Conservation (phyloP, 2,329 filamentous ascomycete species). For the Herpomyces periplanetae region DNA sequence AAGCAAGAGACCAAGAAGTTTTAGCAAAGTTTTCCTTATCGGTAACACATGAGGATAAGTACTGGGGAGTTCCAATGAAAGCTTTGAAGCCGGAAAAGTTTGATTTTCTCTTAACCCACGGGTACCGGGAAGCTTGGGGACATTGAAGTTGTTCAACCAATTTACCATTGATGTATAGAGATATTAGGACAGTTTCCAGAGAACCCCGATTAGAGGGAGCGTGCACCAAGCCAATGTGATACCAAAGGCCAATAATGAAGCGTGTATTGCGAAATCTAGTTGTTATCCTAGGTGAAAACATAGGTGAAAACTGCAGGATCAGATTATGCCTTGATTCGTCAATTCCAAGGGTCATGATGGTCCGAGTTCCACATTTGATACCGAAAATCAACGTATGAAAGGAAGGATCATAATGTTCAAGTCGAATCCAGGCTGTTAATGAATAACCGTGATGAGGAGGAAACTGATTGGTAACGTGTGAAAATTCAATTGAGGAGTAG, state of each 20-base stretch:
- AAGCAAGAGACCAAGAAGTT: constrained; percentile 70
- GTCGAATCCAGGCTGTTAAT: constrained; percentile 48
- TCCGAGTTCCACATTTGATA: constrained; percentile 60
- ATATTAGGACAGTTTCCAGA: constrained; percentile 35
- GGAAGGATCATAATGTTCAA: constrained; percentile 46
- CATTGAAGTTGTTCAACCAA: constrained; percentile 73
- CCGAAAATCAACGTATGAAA: constrained; percentile 86
- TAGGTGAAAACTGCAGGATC: constrained; percentile 79
- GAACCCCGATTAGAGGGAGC: constrained; percentile 34
- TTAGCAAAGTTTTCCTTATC: constrained; percentile 30
- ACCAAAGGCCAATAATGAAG: constrained; percentile 47
- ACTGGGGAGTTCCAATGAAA: constrained; percentile 66
- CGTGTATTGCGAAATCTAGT: constrained; percentile 55
- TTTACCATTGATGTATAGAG: constrained; percentile 64
- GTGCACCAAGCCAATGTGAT: constrained; percentile 67
- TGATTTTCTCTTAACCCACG: constrained; percentile 6
- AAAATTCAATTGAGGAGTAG: constrained; percentile 56
- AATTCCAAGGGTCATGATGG: constrained; percentile 62
- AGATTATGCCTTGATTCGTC: constrained; percentile 77
- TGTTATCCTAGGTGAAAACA: constrained; percentile 42
- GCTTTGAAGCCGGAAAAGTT: constrained; percentile 25
- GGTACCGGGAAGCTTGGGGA: constrained; percentile 20
- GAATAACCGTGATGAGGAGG: constrained; percentile 56
- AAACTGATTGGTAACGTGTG: constrained; percentile 46
- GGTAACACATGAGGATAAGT: constrained; percentile 36